phyloP scores from a whole-genome alignment of 2,329 filamentous ascomycete species.

The Apiospora arundinis region DNA sequence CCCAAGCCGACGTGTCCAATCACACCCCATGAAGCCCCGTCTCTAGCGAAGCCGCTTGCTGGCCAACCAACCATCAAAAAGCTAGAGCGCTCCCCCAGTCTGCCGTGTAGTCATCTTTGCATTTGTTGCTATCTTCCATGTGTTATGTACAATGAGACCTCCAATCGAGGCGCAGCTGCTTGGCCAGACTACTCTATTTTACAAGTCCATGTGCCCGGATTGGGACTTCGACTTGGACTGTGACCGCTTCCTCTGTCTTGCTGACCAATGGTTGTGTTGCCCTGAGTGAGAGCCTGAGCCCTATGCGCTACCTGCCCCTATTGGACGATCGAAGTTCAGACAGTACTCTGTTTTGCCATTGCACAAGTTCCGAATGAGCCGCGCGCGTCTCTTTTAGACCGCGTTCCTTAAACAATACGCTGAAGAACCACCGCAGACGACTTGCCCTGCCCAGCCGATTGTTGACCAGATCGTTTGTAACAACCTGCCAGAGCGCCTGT shows the following conservation, averaged over 20 bases:
- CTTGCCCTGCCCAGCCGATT: slow-evolving; percentile 41
- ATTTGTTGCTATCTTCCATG: slow-evolving; percentile 24
- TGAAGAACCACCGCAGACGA: slow-evolving; percentile 45
- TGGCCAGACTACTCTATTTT: background rate
- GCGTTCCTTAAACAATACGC: slow-evolving; percentile 36
- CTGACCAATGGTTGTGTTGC: background rate
- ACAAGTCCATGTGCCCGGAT: background rate
- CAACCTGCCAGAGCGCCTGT: slow-evolving; percentile 40
- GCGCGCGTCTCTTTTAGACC: slow-evolving; percentile 35
- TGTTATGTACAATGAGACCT: slow-evolving; percentile 29
- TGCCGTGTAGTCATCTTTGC: slow-evolving; percentile 22
- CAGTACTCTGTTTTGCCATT: slow-evolving; percentile 28
- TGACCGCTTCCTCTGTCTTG: background rate
- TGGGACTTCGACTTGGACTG: background rate
- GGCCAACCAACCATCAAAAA: slow-evolving; percentile 24
- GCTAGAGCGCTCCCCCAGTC: slow-evolving; percentile 15
- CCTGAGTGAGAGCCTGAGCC: background rate
- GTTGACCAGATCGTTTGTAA: slow-evolving; percentile 44
- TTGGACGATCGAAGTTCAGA: background rate
- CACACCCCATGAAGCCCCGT: slow-evolving; percentile 27
- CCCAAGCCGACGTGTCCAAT: slow-evolving; percentile 32
- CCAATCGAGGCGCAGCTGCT: background rate
- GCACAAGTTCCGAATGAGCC: slow-evolving; percentile 28
- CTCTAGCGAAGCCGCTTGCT: slow-evolving; percentile 29
- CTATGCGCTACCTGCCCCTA: background rate